These are phyloP conservation scores for Talaromyces thailandensis DNA, from an alignment of 495 filamentous ascomycete genomes.

Conservation along the genomic window DNA sequence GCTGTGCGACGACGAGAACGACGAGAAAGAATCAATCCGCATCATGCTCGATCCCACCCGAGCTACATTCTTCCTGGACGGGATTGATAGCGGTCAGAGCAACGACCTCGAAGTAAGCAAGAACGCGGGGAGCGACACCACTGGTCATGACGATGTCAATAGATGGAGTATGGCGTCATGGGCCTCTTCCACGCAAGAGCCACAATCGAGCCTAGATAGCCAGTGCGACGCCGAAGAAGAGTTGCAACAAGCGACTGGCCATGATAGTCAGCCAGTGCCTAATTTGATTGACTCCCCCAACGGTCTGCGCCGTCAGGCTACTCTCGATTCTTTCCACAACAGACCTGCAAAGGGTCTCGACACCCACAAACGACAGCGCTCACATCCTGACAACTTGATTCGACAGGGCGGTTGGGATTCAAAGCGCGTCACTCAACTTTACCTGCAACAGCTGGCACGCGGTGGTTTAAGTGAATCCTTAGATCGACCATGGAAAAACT, in stretches of 20 bases:
- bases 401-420: conserved; percentile 45
- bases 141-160: conserved; percentile 19
- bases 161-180: conserved; percentile 46
- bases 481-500: neutral
- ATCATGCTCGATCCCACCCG: conserved; percentile 46
- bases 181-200: conserved; percentile 39
- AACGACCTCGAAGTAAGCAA: neutral
- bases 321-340: conserved; percentile 6
- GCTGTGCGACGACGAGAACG: conserved; percentile 32
- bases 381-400: conserved; percentile 35
- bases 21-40: conserved; percentile 51
- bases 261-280: neutral
- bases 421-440: conserved; percentile 43
- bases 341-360: conserved; percentile 11
- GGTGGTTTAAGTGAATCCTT: conserved; percentile 19
- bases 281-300: neutral
- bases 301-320: neutral
- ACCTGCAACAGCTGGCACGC: conserved; percentile 40
- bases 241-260: neutral
- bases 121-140: conserved; percentile 15
- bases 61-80: conserved; percentile 25
- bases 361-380: conserved; percentile 9
- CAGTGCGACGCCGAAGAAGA: conserved; percentile 27
- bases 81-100: conserved; percentile 19
- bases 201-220: conserved; percentile 28